Base-by-base conservation (phyloP, 768 basidiomycete species). In the Rhodosporidiobolus odoratus region DNA sequence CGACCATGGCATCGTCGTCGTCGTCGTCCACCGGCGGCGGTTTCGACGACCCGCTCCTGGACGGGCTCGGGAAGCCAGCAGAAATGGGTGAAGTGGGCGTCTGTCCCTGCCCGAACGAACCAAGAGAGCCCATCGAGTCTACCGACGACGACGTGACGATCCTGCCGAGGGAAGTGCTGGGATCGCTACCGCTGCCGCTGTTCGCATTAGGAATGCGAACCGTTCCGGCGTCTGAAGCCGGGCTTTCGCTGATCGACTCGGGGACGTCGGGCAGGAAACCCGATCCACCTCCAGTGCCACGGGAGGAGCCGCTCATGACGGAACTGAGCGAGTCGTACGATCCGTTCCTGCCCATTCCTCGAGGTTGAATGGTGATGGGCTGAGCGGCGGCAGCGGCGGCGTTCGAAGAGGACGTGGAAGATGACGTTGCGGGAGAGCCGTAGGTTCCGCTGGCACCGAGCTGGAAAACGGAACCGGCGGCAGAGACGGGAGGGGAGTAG, bases 1-100 rank as follows among this genome's bases (percentile, higher is more conserved):
- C 73, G 43, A 74, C 71, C 13, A 25, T 52, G 30, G 57, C 58
- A 23, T 72, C 59, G 45, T 72, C 71, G 21, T 69, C 65, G 17
- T 73, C 72, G 7, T 66, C 68, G 5, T 56, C 62, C 30, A n/a
- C 30, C 38, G 21, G 16, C 2, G 9, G 16, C 19, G 32, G 57
- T 35, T 58, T 37, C 25, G 67, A 43, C 48, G 50, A 52, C 16
- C 56, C 21, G 16, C 56, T 27, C 32, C 30, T 25, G 21, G 54
- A 30, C 27, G 69, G 69, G 43, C 65, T 66, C 34, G 59, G 60
- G 52, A 67, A 45, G 40, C 37, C 25, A 13, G 54, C 34, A 21
- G 23, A 43, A 27, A 47, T 65, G 43, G 69, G 69, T 6, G 54
- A 58, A 25, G 69, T 71, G 23, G 69, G 69, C 9, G 69, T 65